Conservation (phyloP, 1,139 yeast genomes). For the Saccharomyces hybrid region DNA sequence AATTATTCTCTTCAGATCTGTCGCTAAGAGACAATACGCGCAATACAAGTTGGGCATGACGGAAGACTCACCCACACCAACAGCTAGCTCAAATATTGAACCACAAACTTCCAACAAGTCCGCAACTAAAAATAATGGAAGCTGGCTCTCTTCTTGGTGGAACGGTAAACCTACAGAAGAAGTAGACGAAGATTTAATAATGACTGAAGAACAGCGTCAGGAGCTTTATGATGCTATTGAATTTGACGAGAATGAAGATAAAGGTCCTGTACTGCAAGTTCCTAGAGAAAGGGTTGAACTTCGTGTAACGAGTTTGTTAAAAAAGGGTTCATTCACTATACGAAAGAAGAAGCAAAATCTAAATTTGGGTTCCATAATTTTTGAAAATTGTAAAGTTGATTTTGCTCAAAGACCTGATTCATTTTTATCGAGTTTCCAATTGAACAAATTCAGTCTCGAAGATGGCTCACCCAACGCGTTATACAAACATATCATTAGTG, state of each 20-base stretch:
- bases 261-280: slow-evolving; percentile 48
- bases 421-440: slow-evolving; percentile 57
- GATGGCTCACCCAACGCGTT: slow-evolving; percentile 73
- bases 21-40: slow-evolving; percentile 60
- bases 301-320: slow-evolving; percentile 59
- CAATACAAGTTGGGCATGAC: slow-evolving; percentile 40
- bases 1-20: slow-evolving; percentile 72
- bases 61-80: not conserved
- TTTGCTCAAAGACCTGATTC: slow-evolving; percentile 77
- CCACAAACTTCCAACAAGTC: slow-evolving; percentile 15
- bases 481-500: slow-evolving; percentile 83
- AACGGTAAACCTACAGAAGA: slow-evolving; percentile 28
- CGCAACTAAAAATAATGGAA: slow-evolving; percentile 21
- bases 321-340: slow-evolving; percentile 70
- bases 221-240: slow-evolving; percentile 93
- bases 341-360: slow-evolving; percentile 34
- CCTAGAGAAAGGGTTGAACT: slow-evolving; percentile 68
- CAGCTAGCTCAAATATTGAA: slow-evolving; percentile 15
- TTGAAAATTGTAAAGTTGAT: slow-evolving; percentile 74
- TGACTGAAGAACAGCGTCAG: slow-evolving; percentile 63
- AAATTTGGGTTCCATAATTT: slow-evolving; percentile 66
- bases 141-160: slow-evolving; percentile 64
- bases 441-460: slow-evolving; percentile 75
- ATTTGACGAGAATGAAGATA: slow-evolving; percentile 61
- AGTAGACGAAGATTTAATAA: slow-evolving; percentile 32